A percentile compares a stretch with the other conserved stretches of the same genome.
phyloP scores from a whole-genome alignment of 2,329 filamentous ascomycete genomes.

The Aspergillus spinulosporus region DNA sequence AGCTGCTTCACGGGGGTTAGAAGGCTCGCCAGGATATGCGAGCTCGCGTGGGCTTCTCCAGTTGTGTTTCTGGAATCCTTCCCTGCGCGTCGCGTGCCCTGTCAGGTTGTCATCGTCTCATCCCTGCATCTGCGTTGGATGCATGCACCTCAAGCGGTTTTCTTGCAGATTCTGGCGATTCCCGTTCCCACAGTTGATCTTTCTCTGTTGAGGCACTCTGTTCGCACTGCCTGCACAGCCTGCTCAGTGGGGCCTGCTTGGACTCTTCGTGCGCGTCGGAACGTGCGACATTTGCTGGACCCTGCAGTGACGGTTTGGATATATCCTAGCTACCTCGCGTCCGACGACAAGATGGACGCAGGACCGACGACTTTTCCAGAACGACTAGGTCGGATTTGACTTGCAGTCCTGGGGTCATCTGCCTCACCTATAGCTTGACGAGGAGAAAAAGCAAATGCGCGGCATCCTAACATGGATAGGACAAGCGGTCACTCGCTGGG shows the following conservation, averaged over 20 bases:
- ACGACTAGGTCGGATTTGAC: not conserved
- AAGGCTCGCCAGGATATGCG: not conserved
- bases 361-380: not conserved
- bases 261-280: not conserved
- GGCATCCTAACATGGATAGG: too few species aligned
- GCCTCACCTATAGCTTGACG: too few species aligned
- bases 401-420: too few species aligned
- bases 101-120: not conserved
- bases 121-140: not conserved
- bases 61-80: not conserved
- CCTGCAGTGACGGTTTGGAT: not conserved
- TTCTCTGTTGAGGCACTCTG: not conserved
- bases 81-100: slow-evolving; percentile 1
- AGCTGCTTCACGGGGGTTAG: not conserved
- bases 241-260: not conserved
- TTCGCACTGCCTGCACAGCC: not conserved
- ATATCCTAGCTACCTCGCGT: not conserved
- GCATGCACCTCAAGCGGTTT: slow-evolving; percentile 5
- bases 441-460: too few species aligned
- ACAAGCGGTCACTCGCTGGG: too few species aligned
- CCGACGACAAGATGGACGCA: not conserved
- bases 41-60: not conserved
- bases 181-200: slow-evolving; percentile 1
- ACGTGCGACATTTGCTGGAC: not conserved
- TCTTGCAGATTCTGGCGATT: slow-evolving; percentile 6